Evolutionary conservation across 148 eudicot genomes (phyloP).

Genomic region (Rhododendron vialii): DNA sequence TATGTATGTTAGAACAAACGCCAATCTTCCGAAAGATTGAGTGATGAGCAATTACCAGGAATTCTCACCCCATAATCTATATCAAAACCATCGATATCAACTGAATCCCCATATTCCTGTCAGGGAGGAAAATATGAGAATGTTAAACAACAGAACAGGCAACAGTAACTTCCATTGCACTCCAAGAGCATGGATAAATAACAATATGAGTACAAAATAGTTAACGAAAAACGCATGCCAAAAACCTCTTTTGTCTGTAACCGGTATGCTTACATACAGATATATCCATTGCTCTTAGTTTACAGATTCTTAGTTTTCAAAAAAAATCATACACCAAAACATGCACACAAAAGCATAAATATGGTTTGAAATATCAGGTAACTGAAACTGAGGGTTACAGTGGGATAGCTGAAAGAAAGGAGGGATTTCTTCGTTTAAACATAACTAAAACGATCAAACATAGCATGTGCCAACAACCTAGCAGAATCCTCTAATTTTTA

Average conservation of each 20-base stretch:
- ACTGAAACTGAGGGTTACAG: background rate
- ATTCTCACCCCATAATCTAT: slow-evolving; percentile 90
- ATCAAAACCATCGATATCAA: slow-evolving; percentile 84
- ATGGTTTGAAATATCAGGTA: background rate
- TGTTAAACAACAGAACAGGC: background rate
- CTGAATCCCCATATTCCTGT: slow-evolving; percentile 80
- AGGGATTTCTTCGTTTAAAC: background rate
- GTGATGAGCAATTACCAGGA: background rate
- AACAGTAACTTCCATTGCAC: background rate
- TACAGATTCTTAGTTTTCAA: background rate
- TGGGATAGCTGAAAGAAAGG: background rate
- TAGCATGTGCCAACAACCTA: background rate
- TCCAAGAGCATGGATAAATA: background rate
- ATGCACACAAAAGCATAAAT: background rate
- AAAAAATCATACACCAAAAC: background rate
- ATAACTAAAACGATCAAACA: background rate
- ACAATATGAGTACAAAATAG: background rate
- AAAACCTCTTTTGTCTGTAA: background rate
- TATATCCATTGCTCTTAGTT: background rate
- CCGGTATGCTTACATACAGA: background rate
- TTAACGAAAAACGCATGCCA: background rate
- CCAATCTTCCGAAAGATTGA: background rate
- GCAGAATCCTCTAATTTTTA: background rate
- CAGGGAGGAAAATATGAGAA: background rate
- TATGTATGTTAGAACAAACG: background rate